A percentile compares a stretch with the other conserved stretches of the same genome.
Evolutionary conservation across 2,329 filamentous ascomycete species (phyloP).

Genomic region (Epicoccum sorghinum): DNA sequence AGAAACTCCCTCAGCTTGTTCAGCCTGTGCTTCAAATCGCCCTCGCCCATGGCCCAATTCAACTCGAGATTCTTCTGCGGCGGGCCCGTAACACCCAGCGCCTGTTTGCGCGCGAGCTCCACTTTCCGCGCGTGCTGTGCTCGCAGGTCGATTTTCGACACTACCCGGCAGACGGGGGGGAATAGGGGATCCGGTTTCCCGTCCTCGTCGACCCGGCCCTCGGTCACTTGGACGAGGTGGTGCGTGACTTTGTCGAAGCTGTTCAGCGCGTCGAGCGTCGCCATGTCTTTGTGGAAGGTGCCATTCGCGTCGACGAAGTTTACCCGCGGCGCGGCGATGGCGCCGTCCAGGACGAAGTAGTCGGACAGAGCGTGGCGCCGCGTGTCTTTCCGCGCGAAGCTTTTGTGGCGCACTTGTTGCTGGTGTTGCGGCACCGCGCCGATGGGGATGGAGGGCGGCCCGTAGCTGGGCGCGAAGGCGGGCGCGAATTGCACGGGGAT

Average conservation of each 20-base stretch:
- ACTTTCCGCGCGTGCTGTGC: conserved; percentile 55
- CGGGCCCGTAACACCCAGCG: conserved; percentile 37
- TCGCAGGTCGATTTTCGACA: conserved; percentile 61
- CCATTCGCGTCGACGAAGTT: conserved; percentile 52
- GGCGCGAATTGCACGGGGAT: conserved; percentile 27
- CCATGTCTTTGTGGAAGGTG: conserved; percentile 42
- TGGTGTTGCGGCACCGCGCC: conserved; percentile 8
- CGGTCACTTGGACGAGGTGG: conserved; percentile 58
- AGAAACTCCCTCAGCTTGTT: conserved; percentile 69
- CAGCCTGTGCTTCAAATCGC: conserved; percentile 71
- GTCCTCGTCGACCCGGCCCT: conserved; percentile 30
- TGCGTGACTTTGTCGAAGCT: conserved; percentile 57
- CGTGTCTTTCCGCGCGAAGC: conserved; percentile 33
- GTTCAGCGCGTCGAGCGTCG: conserved; percentile 48
- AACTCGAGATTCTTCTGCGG: conserved; percentile 79
- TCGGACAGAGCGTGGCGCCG: conserved; percentile 47
- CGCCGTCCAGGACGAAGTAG: conserved; percentile 54
- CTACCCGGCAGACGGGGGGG: conserved; percentile 71
- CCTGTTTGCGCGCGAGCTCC: conserved; percentile 50
- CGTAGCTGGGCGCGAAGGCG: conserved; percentile 21
- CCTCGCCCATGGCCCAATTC: conserved; percentile 81
- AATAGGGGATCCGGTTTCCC: conserved; percentile 49
- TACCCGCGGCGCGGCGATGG: conserved; percentile 55
- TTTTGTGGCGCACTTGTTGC: conserved; percentile 25
- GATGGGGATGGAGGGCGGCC: conserved; percentile 9